Conservation (phyloP, 2,329 filamentous ascomycete species). For the Diplodia mutila region DNA sequence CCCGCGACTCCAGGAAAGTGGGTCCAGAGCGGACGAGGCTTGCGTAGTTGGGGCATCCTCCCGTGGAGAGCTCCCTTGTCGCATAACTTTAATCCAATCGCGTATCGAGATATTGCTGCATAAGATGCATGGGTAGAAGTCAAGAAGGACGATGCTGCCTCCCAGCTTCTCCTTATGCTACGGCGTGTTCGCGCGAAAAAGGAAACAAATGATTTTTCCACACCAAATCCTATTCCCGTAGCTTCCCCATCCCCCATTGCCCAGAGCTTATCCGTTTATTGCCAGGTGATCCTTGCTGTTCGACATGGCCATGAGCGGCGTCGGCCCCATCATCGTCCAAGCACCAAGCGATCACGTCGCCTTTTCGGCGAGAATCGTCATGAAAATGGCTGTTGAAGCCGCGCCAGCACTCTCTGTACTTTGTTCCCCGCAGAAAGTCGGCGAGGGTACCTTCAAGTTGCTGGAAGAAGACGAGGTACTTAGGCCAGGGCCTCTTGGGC, state of each 20-base stretch:
- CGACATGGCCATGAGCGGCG: not conserved
- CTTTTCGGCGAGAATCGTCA: conserved; percentile 63
- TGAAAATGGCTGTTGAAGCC: conserved; percentile 66
- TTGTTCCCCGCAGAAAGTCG: conserved; percentile 47
- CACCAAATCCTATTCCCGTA: not conserved
- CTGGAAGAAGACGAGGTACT: conserved; percentile 59
- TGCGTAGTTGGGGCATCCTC: not conserved
- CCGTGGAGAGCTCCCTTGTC: not conserved
- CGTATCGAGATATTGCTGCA: too few species aligned
- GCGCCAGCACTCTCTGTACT: conserved; percentile 62
- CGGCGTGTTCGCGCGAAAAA: conserved; percentile 1
- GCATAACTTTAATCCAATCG: too few species aligned
- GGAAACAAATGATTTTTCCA: not conserved
- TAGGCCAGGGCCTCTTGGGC: conserved; percentile 43
- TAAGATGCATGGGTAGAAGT: not conserved
- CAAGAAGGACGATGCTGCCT: not conserved
- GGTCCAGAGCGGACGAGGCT: conserved; percentile 5
- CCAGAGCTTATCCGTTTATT: conserved; percentile 14
- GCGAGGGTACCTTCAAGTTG: conserved; percentile 58
- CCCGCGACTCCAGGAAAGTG: not conserved
- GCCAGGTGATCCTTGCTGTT: not conserved
- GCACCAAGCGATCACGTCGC: conserved; percentile 67
- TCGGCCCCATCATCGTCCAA: conserved; percentile 7
- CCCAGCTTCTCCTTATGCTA: not conserved
- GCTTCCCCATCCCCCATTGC: conserved; percentile 10